Conservation (phyloP, 306 rosid genomes). For the Quercus ilex region DNA sequence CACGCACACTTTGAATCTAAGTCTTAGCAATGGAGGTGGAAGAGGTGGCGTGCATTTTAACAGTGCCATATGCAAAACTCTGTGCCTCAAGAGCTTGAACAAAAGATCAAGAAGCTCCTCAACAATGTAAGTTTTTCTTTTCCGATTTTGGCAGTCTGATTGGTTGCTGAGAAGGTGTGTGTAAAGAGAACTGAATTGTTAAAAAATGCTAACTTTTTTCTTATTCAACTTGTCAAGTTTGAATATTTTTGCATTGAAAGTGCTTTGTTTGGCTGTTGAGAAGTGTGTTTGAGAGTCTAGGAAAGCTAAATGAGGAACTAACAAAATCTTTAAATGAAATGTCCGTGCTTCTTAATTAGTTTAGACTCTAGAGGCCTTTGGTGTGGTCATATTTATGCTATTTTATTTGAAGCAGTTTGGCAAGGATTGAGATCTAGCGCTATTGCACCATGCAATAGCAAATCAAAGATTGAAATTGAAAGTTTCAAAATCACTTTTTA, state of each 20-base stretch:
- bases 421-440: too few relatives aligned
- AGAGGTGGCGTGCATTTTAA: constrained; percentile 60
- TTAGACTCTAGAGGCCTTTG: too few relatives aligned
- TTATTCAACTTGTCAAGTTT: background rate
- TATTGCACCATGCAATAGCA: too few relatives aligned
- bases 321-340: background rate
- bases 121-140: constrained; percentile 40
- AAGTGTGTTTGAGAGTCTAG: background rate
- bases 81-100: constrained; percentile 71
- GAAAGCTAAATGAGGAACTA: background rate
- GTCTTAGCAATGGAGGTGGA: constrained; percentile 25
- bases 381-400: too few relatives aligned
- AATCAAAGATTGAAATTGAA: too few relatives aligned
- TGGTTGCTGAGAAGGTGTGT: background rate
- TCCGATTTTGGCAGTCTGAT: background rate
- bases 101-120: constrained; percentile 68
- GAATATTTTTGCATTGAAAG: background rate
- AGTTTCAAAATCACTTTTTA: too few relatives aligned
- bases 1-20: background rate
- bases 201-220: background rate
- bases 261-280: background rate
- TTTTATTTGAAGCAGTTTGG: too few relatives aligned
- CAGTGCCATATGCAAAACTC: constrained; percentile 63
- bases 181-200: background rate
- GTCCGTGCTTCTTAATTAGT: too few relatives aligned